Conservation (phyloP, 2,329 filamentous ascomycete species). For the Fusarium sublunatum region DNA sequence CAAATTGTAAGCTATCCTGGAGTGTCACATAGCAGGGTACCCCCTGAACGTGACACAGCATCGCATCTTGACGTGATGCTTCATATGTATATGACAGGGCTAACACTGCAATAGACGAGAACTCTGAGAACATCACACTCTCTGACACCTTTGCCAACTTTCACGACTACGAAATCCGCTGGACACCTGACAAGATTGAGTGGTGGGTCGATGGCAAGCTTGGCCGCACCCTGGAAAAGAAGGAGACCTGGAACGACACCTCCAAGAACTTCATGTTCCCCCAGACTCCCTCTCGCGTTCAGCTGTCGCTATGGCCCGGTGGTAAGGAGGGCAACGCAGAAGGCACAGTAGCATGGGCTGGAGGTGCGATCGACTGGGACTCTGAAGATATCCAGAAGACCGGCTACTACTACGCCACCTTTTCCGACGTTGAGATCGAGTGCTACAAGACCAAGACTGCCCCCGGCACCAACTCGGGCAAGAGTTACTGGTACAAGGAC, state of each 20-base stretch:
- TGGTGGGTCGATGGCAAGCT: constrained; percentile 89
- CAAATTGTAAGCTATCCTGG: constrained; percentile 74
- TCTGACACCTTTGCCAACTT: constrained; percentile 79
- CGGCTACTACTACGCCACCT: constrained; percentile 88
- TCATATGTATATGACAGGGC: neutral
- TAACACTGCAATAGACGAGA: constrained; percentile 67
- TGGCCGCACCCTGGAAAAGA: constrained; percentile 78
- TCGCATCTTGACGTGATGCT: constrained; percentile 23
- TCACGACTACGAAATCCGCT: constrained; percentile 94
- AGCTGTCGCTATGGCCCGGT: constrained; percentile 96
- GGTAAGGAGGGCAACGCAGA: constrained; percentile 80
- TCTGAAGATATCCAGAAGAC: constrained; percentile 80
- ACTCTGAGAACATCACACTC: constrained; percentile 76
- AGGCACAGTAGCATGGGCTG: constrained; percentile 92
- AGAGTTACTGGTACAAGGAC: constrained; percentile 81
- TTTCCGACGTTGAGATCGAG: constrained; percentile 81
- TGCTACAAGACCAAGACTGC: constrained; percentile 77
- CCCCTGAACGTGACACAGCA: constrained; percentile 12
- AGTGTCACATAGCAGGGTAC: constrained; percentile 6
- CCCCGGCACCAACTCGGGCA: constrained; percentile 76
- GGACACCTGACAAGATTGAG: constrained; percentile 85
- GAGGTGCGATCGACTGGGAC: constrained; percentile 85
- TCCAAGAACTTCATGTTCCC: constrained; percentile 86
- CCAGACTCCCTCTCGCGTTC: constrained; percentile 89
- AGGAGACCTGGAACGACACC: constrained; percentile 87